Evolutionary conservation across 805 yeast species (phyloP).

Genomic region (Kodamaea hsintzibuensis): DNA sequence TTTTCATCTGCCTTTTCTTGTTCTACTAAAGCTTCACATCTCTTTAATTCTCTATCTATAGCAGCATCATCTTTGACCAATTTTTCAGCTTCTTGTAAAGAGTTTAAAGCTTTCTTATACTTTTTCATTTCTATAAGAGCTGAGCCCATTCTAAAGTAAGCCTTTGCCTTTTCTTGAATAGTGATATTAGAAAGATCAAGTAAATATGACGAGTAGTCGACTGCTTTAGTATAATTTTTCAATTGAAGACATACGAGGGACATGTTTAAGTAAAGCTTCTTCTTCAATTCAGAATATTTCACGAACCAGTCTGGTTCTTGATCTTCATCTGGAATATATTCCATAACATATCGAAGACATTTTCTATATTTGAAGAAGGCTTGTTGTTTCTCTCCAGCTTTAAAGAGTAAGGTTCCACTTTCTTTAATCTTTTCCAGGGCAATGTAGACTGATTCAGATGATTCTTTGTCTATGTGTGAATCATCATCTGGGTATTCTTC

Average conservation of each 20-base stretch:
- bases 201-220: constrained; percentile 55
- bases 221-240: constrained; percentile 48
- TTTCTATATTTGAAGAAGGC: constrained; percentile 67
- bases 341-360: constrained; percentile 68
- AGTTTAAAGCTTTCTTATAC: constrained; percentile 49
- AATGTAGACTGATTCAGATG: constrained; percentile 50
- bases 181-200: constrained; percentile 48
- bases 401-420: constrained; percentile 63
- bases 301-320: constrained; percentile 52
- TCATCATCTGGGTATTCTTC: constrained; percentile 84
- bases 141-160: constrained; percentile 54
- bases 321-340: constrained; percentile 69
- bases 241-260: constrained; percentile 54
- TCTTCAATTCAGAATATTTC: constrained; percentile 52
- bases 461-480: constrained; percentile 53
- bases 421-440: constrained; percentile 61
- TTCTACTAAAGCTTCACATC: constrained; percentile 41
- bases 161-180: constrained; percentile 54
- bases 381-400: constrained; percentile 48
- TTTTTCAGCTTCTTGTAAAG: constrained; percentile 45
- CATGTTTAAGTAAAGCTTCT: constrained; percentile 59
- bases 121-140: constrained; percentile 46
- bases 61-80: constrained; percentile 51
- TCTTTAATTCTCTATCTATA: constrained; percentile 45
- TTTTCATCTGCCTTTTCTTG: constrained; percentile 50